Base-by-base conservation (phyloP, 2,329 filamentous ascomycete genomes). In the Paecilomyces formosus region DNA sequence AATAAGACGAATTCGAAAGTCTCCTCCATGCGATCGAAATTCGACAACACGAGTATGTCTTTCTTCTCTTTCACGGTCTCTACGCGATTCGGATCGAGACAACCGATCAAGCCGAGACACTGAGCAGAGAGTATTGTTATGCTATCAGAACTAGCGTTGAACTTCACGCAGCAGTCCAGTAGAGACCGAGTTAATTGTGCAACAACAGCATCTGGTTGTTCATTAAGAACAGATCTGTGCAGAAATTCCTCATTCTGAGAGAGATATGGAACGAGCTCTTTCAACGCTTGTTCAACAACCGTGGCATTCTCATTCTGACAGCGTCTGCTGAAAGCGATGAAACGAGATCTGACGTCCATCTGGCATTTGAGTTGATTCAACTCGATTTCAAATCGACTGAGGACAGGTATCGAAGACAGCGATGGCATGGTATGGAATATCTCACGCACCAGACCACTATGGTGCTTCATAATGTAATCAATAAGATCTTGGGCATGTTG, bases 51-150 rank as follows among this genome's bases (percentile, higher is more conserved):
- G 24, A 97, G 84, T 56, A 97, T 89, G n/a, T 91, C 88, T 62
- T 84, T 86, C 65, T 91, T 88, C 65, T 90, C 88, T 58, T 89
- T 84, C 11, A 88, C 82, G 0, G 85, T 85, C 67, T 99, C 94
- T 1, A 97, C 85, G 60, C 90, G 86, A 67, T 96, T 96, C 1
- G 93, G 88, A 72, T 99, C 95, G 22, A 99, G 78, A 63, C 92
- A 96, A 6, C 95, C 94, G 56, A 99, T 86, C 21, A 95, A 81
- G 0, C 95, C 95, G 45, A 99, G 81, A 63, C 90, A 94, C 67
- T 89, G 85, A 13, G 91, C 88, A 61, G 90, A 91, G 2, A 95
- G 79, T 18, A 84, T 79, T 55, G 87, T 82, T 57, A 97, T 89
- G 12, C 85, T 84, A 7, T 79, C 72, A 50, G 89, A 83, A 12